Evolutionary conservation across 352 stramenopile genomes (phyloP), one percentile per base, ranked within the genome.

Genomic region (Heterotrichella gracilis): DNA sequence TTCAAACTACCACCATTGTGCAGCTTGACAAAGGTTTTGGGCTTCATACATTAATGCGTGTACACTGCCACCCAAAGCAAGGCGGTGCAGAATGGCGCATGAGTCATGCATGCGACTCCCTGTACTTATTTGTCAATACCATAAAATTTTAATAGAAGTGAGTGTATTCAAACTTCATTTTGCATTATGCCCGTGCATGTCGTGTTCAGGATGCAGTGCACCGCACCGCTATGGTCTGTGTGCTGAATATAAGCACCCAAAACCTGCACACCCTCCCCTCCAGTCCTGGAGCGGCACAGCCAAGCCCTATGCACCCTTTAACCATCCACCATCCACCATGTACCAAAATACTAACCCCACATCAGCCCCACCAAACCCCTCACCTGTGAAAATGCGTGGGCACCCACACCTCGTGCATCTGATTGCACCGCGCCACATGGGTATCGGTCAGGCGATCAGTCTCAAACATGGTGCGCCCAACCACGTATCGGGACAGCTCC

Each of bases 401-500:
- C 17, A 93, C 85, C 84, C 84, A 93, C 24, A 75, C 72, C 77
- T 93, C 85, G 74, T 93, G 81, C 82, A 94, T 89, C 4, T 75
- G 73, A 70, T 89, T 85, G 79, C 93, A 85, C 64, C 85, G 78
- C 14, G 82, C 74, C 0, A 76, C 32, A 85, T 86, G 94, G 22
- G 84, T 86, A n/a, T 73, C 78, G 2, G 86, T 85, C 67, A 94
- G 76, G 70, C 86, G 79, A 73, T 94, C 86, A 32, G 85, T 94
- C 76, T 94, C 86, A 70, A 94, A 94, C 86, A 94, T 94, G 0
- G 86, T 94, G 0, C 86, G 72, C 9, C 86, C 86, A 2, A 94
- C 79, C 0, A 70, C 78, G 72, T n/a, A n/a, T n/a, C n/a, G n/a
- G n/a, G n/a, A n/a, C n/a, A 84, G 89, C 64, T 64, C 64, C 2